Base-by-base conservation (phyloP, 2,329 filamentous ascomycete genomes). In the Aspergillus tubingensis region DNA sequence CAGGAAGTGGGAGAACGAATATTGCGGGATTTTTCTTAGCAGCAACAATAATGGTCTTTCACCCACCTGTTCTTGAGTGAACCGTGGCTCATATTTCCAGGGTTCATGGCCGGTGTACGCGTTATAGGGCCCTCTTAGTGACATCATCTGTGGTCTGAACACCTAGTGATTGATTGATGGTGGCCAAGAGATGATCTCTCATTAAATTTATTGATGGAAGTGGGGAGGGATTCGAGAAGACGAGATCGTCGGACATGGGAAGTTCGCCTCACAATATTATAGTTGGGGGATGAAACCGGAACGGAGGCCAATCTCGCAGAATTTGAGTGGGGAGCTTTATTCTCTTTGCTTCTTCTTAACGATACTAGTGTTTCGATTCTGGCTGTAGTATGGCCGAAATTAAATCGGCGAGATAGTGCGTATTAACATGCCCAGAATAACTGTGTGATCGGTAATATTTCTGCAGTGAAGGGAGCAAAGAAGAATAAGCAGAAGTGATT, bases 41-140 rank as follows among this genome's bases (percentile, higher is more conserved):
- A 47, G 21, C 21, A 49, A 30, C 27, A 30, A 30, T 30, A 30
- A 11, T 44, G 41, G 41, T 23, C 43, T 30, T 27, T 25, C 27
- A 30, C 5, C 21, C 44, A 8, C 19, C 11, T 47, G 10, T 25
- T 15, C 11, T 5, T 23, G 21, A 8, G 27, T 27, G 23, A 44
- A 10, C 41, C 41, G 41, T 44, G 44, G 32, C n/a, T 36, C 38
- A 4, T n/a, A 15, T 11, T 38, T 25, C 59, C 59, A 63, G 25
- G 59, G 62, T 59, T 62, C 59, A 51, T n/a, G 48, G 11, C 10
- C 32, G n/a, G 53, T 38, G 43, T 57, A 27, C 53, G 47, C 38
- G 57, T 38, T 27, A n/a, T 11, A 38, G 17, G 15, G 25, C 19
- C 39, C 32, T 30, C 21, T 17, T 17, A 50, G 56, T 63, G 57